Percentiles rank a stretch among this genome's conserved stretches.
phyloP scores from a whole-genome alignment of 1,284 basidiomycete species.

The Xerocomus nothofagi region DNA sequence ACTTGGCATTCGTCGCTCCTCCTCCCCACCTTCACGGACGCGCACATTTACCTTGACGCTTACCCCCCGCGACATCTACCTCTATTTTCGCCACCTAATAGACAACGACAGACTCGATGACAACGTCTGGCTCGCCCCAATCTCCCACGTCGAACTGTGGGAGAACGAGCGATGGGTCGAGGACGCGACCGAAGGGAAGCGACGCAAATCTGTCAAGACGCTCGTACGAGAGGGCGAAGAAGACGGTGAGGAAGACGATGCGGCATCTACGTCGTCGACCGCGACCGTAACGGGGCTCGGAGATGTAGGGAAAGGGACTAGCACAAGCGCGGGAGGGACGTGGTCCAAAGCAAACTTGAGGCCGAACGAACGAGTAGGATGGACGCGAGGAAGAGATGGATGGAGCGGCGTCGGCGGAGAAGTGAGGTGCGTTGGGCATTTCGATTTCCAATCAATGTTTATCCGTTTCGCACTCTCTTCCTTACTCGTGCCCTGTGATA shows the following conservation, averaged over 20 bases:
- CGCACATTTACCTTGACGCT: conserved; percentile 17
- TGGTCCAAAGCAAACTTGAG: conserved; percentile 63
- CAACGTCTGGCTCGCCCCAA: conserved; percentile 58
- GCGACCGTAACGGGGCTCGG: background rate
- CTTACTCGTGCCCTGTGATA: background rate
- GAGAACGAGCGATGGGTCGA: conserved; percentile 69
- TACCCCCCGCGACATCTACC: conserved; percentile 22
- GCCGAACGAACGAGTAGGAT: conserved; percentile 55
- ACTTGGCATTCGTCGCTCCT: background rate
- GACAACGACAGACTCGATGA: conserved; percentile 69
- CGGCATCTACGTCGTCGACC: conserved; percentile 26
- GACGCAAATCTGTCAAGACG: conserved; percentile 10
- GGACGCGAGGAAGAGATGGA: conserved; percentile 73
- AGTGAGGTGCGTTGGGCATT: conserved; percentile 58
- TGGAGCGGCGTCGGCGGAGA: conserved; percentile 62
- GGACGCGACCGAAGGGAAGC: conserved; percentile 8
- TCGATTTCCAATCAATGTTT: too few species aligned
- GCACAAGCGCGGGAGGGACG: conserved; percentile 24
- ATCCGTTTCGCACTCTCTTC: background rate
- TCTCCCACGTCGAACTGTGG: conserved; percentile 68
- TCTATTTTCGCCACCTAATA: conserved; percentile 43
- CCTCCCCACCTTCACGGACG: background rate
- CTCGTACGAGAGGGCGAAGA: conserved; percentile 13
- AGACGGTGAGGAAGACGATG: conserved; percentile 6
- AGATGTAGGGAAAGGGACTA: background rate